Base-by-base conservation (phyloP, 768 basidiomycete genomes). In the Chalciporus pseudorubinellus region DNA sequence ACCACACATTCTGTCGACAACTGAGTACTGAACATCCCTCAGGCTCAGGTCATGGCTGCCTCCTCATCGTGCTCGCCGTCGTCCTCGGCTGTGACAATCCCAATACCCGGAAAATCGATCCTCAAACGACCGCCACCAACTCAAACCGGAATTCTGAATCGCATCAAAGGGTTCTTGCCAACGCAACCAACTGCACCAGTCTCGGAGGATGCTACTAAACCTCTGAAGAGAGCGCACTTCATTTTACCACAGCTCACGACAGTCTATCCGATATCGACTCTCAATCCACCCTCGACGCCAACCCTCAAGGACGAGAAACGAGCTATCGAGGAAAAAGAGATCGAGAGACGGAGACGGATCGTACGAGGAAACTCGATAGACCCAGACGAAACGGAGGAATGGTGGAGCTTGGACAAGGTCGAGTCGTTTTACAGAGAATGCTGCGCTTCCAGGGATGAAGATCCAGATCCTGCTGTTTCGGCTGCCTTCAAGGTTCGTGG, bases 141-240 rank as follows among this genome's bases (percentile, higher is more conserved):
- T 4, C 87, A 83, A 58, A 78, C 78, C 11, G 82, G 85, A 10
- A 78, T 92, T 49, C 81, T 92, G 66, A 83, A 83, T 19, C 82
- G 87, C 48, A 77, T 91, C 63, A 84, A 84, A 39, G 81, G 84
- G 51, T 84, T 91, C 65, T 72, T 92, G 20, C 89, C 88, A 13
- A 79, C 79, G 0, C 83, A 80, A 55, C 72, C 71, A 24, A 49
- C 71, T 3, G 18, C 57, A 11, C 49, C 56, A 3, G 14, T 36
- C 34, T 22, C 62, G n/a, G 69, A 69, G 44, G 81, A 81, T 61
- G 74, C 81, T 41, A 67, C 70, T 31, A 81, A 77, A 60, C 82
- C 89, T 11, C 77, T 95, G 56, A 92, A 90, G 63, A 74, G 90
- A 44, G 97, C 95, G 0, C 90, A 95, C 60, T 98, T 98, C 65